Evolutionary conservation across 2,329 filamentous ascomycete species (phyloP).

Genomic region (Diplodia corticola): DNA sequence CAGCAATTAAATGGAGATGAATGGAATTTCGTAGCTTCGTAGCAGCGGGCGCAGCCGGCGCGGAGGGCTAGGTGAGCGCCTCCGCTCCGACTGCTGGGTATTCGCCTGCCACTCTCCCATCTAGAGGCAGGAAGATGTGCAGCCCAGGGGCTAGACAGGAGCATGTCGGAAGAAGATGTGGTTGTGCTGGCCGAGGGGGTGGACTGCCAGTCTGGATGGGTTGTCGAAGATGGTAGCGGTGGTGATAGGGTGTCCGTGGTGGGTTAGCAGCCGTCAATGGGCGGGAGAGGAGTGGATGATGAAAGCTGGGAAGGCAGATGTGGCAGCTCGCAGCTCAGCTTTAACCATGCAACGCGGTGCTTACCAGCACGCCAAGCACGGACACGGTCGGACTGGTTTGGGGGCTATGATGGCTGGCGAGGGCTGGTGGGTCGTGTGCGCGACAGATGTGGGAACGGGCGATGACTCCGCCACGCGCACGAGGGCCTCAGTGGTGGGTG

Average conservation of each 20-base stretch:
- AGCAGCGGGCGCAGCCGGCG: background rate
- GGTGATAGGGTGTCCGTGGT: background rate
- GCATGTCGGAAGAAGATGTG: background rate
- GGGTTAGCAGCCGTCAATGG: background rate
- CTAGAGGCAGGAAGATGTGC: background rate
- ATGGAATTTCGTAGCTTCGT: background rate
- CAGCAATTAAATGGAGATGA: background rate
- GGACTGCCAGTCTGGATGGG: background rate
- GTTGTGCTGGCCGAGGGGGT: background rate
- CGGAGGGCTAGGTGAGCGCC: background rate
- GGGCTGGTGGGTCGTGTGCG: background rate
- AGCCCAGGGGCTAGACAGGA: background rate
- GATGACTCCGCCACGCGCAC: conserved; percentile 11
- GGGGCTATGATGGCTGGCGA: background rate
- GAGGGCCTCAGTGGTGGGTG: background rate
- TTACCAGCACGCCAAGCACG: background rate
- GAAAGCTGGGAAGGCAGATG: background rate
- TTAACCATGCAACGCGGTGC: background rate
- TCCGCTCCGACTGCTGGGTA: too few species aligned
- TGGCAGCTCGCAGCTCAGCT: background rate
- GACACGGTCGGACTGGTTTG: background rate
- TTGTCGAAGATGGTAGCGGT: background rate
- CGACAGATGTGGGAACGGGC: background rate
- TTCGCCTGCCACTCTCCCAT: background rate
- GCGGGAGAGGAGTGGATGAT: background rate